A percentile compares a stretch with the other conserved stretches of the same genome.
Evolutionary conservation across 2,329 filamentous ascomycete genomes (phyloP).

Genomic region (Diaporthe sp.): DNA sequence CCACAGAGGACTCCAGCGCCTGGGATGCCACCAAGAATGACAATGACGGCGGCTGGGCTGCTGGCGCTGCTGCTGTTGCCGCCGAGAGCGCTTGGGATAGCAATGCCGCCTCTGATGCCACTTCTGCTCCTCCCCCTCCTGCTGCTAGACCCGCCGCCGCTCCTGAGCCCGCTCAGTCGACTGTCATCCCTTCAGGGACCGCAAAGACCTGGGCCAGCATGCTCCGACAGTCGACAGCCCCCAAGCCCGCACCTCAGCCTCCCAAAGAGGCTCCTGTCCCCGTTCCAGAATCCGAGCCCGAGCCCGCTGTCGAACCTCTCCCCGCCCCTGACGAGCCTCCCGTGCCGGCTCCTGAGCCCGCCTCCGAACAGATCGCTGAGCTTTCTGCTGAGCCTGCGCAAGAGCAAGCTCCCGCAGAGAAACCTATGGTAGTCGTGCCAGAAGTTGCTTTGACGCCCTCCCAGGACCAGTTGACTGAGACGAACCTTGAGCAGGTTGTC

Average conservation of each 20-base stretch:
- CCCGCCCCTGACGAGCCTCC: conserved; percentile 44
- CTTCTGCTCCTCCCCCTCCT: conserved; percentile 55
- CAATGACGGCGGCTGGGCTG: conserved; percentile 52
- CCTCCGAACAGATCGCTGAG: conserved; percentile 54
- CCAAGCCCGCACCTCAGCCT: conserved; percentile 69
- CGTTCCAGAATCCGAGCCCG: conserved; percentile 60
- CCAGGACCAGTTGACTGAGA: conserved; percentile 88
- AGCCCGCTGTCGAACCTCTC: conserved; percentile 56
- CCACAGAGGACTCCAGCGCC: conserved; percentile 77
- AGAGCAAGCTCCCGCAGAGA: conserved; percentile 49
- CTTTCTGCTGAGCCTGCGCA: conserved; percentile 47
- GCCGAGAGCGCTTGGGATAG: conserved; percentile 60
- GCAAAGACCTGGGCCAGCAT: conserved; percentile 83
- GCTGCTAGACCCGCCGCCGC: conserved; percentile 51
- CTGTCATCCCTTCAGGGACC: conserved; percentile 54
- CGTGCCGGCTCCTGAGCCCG: conserved; percentile 54
- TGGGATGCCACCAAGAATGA: conserved; percentile 66
- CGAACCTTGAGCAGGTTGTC: conserved; percentile 91
- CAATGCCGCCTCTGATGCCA: conserved; percentile 52
- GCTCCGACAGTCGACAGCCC: conserved; percentile 72
- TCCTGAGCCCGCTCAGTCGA: conserved; percentile 49
- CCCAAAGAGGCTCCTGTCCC: conserved; percentile 64
- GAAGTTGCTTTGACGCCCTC: conserved; percentile 75
- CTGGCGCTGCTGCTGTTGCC: conserved; percentile 37
- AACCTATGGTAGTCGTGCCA: conserved; percentile 61